Evolutionary conservation across 2,329 filamentous ascomycete species (phyloP).

Genomic region (Colletotrichum somersetense): DNA sequence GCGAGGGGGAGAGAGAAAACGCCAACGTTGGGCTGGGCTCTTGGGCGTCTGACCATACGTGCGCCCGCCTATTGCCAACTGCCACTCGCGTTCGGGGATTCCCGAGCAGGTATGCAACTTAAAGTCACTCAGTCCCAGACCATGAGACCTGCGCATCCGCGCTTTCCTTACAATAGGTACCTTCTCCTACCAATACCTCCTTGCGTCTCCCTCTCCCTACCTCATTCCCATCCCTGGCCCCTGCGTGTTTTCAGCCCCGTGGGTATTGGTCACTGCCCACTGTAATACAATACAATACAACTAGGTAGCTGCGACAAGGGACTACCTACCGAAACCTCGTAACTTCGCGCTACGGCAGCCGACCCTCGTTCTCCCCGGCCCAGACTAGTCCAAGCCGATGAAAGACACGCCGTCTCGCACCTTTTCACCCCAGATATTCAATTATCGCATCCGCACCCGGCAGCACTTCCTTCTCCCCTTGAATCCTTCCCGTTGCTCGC

Average conservation of each 20-base stretch:
- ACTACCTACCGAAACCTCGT: background rate
- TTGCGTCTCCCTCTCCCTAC: slow-evolving; percentile 23
- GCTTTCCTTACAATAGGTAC: background rate
- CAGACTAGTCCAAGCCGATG: slow-evolving; percentile 8
- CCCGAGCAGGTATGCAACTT: background rate
- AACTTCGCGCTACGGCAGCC: slow-evolving; percentile 9
- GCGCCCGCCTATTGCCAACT: background rate
- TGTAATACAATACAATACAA: background rate
- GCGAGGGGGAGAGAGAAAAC: background rate
- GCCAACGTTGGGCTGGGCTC: background rate
- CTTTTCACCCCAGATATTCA: slow-evolving; percentile 13
- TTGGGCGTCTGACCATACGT: background rate
- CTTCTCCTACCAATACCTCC: slow-evolving; percentile 4
- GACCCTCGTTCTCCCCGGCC: slow-evolving; percentile 13
- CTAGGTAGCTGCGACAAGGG: background rate
- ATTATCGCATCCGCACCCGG: slow-evolving; percentile 25
- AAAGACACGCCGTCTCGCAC: slow-evolving; percentile 22
- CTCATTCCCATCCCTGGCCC: slow-evolving; percentile 25
- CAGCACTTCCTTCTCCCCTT: slow-evolving; percentile 13
- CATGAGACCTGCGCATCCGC: background rate
- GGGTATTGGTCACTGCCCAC: slow-evolving; percentile 9
- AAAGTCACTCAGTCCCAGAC: background rate
- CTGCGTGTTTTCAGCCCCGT: slow-evolving; percentile 39
- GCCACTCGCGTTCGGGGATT: background rate
- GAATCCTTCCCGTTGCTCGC: slow-evolving; percentile 5